Conservation (phyloP, 2,329 filamentous ascomycete species). For the Hirsutella thompsonii region DNA sequence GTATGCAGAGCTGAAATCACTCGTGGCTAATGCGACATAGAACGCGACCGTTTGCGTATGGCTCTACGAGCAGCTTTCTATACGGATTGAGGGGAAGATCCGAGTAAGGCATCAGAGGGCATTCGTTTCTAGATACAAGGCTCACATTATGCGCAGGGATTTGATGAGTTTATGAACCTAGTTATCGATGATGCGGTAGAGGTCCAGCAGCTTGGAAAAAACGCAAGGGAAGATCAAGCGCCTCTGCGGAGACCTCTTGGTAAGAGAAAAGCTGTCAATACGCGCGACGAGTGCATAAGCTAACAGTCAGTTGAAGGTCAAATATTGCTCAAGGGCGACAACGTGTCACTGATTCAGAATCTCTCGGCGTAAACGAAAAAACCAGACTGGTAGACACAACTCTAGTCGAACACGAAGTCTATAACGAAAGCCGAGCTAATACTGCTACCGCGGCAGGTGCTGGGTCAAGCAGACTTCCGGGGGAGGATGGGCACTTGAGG, state of each 20-base stretch:
- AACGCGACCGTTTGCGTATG: constrained; percentile 84
- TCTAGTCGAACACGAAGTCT: background rate
- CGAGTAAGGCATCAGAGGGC: constrained; percentile 43
- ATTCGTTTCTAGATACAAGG: background rate
- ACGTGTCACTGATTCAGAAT: constrained; percentile 68
- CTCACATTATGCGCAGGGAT: constrained; percentile 48
- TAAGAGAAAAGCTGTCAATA: constrained; percentile 25
- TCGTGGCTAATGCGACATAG: constrained; percentile 21
- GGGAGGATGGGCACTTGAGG: too few relatives aligned
- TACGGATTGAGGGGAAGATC: constrained; percentile 93
- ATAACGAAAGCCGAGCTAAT: too few relatives aligned
- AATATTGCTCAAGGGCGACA: constrained; percentile 79
- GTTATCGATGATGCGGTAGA: constrained; percentile 93
- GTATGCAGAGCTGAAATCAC: too few relatives aligned
- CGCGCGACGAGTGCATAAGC: constrained; percentile 5
- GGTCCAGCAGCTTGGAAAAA: constrained; percentile 50
- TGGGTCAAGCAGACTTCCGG: too few relatives aligned
- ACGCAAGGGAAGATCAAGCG: constrained; percentile 64
- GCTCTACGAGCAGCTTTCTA: constrained; percentile 91
- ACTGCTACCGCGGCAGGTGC: too few relatives aligned
- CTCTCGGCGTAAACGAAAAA: constrained; percentile 6
- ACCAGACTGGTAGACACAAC: background rate
- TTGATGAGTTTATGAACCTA: constrained; percentile 99
- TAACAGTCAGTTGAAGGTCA: constrained; percentile 45
- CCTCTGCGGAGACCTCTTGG: constrained; percentile 71